Percentiles rank a stretch among this genome's conserved stretches.
Evolutionary conservation across 305 asterid species (phyloP).

Genomic region (Fraxinus nigra): DNA sequence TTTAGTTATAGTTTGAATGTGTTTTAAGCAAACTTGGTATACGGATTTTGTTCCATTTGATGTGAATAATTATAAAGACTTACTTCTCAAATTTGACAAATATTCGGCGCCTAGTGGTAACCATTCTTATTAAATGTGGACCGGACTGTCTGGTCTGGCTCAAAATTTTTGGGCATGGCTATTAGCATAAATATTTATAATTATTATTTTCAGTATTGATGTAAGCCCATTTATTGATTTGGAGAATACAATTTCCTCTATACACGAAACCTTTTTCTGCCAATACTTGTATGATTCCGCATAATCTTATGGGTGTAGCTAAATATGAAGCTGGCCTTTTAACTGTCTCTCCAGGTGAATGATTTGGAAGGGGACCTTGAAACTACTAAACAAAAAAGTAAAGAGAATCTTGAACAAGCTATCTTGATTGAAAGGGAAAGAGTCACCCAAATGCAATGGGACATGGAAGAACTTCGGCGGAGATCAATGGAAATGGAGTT

Average conservation of each 20-base stretch:
- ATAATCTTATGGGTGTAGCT: not conserved
- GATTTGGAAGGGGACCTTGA: constrained; percentile 98
- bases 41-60: not conserved
- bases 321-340: constrained; percentile 8
- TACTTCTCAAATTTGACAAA: not conserved
- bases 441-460: constrained; percentile 98
- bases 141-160: not conserved
- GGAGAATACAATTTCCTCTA: constrained; percentile 9
- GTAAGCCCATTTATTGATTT: not conserved
- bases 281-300: not conserved
- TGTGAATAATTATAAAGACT: not conserved
- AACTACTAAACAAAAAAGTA: constrained; percentile 73
- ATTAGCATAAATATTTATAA: not conserved
- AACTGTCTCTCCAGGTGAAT: constrained; percentile 62
- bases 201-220: not conserved
- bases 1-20: not conserved
- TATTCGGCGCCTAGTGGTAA: not conserved
- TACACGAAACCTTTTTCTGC: not conserved
- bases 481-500: constrained; percentile 80
- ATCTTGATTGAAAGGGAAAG: constrained; percentile 83
- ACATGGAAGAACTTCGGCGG: constrained; percentile 91
- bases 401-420: constrained; percentile 93
- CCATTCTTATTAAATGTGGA: not conserved
- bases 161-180: not conserved
- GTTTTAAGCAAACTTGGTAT: not conserved